Conservation (phyloP, 177 flowering plant species). For the Vitis hybrid region DNA sequence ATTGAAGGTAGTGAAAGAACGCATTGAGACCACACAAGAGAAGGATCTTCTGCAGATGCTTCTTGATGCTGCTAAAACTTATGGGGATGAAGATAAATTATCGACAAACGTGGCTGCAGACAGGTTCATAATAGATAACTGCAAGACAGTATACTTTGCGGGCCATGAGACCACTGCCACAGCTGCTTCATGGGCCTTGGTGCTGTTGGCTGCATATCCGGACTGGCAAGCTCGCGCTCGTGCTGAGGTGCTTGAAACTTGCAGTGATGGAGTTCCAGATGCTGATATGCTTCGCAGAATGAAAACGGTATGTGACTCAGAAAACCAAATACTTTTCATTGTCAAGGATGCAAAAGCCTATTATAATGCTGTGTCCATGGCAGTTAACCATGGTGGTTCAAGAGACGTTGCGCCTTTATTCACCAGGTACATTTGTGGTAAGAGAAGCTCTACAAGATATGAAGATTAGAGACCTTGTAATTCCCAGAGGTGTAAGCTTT, state of each 20-base stretch:
- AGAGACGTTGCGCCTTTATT: constrained; percentile 52
- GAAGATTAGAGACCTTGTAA: constrained; percentile 22
- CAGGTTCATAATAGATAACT: constrained; percentile 54
- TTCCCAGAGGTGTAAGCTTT: constrained; percentile 41
- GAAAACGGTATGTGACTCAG: constrained; percentile 34
- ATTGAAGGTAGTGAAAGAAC: constrained; percentile 32
- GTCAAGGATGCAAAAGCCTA: too few relatives aligned
- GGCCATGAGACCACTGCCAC: constrained; percentile 55
- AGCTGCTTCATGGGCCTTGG: constrained; percentile 47
- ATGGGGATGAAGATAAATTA: constrained; percentile 14
- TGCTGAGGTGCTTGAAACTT: constrained; percentile 38
- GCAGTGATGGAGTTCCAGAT: constrained; percentile 25
- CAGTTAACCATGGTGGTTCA: constrained; percentile 56
- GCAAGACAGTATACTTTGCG: constrained; percentile 63
- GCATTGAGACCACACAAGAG: constrained; percentile 20
- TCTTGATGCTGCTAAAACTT: constrained; percentile 35
- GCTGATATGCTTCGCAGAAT: constrained; percentile 38
- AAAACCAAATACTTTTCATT: too few relatives aligned
- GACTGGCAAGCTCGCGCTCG: constrained; percentile 61
- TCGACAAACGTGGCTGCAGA: constrained; percentile 20
- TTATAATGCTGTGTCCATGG: background rate
- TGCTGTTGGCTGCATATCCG: constrained; percentile 46
- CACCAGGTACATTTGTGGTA: constrained; percentile 29
- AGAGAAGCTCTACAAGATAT: constrained; percentile 45
- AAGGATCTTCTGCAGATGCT: constrained; percentile 53